These are phyloP conservation scores for Gynochthodes officinalis DNA, from an alignment of 257 asterid species.

Conservation along the genomic window DNA sequence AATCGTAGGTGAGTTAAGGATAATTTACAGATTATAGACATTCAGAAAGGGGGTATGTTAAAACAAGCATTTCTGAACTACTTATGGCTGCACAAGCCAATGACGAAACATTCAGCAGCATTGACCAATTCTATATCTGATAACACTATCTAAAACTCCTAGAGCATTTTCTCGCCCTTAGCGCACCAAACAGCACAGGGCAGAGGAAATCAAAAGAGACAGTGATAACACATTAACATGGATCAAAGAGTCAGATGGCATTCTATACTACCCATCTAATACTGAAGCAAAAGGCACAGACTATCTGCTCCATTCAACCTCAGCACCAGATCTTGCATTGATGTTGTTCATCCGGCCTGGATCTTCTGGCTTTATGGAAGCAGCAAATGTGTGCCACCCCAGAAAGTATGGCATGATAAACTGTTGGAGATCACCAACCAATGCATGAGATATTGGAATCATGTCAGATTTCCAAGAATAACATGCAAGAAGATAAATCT, in stretches of 20 bases:
- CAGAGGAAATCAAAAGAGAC: neutral
- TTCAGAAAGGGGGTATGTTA: neutral
- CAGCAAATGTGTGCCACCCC: conserved; percentile 88
- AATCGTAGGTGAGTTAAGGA: neutral
- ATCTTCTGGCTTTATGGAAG: conserved; percentile 68
- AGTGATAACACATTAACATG: neutral
- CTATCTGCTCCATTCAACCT: conserved; percentile 83
- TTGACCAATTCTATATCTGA: neutral
- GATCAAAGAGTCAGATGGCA: neutral
- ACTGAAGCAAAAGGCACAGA: conserved; percentile 9
- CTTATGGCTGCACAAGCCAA: neutral
- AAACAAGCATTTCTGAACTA: neutral
- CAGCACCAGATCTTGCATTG: conserved; percentile 59
- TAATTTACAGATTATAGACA: neutral
- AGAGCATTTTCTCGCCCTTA: neutral
- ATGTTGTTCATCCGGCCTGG: conserved; percentile 42
- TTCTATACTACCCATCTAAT: conserved; percentile 18
- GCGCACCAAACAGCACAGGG: neutral
- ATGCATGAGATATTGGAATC: conserved; percentile 13
- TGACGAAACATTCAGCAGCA: neutral
- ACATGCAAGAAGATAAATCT: conserved; percentile 30
- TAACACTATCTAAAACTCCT: neutral
- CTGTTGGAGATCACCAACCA: conserved; percentile 43
- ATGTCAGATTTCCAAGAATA: neutral
- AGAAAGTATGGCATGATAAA: conserved; percentile 73